Conservation (phyloP, 805 yeast genomes). For the Starmerella vaccinii region DNA sequence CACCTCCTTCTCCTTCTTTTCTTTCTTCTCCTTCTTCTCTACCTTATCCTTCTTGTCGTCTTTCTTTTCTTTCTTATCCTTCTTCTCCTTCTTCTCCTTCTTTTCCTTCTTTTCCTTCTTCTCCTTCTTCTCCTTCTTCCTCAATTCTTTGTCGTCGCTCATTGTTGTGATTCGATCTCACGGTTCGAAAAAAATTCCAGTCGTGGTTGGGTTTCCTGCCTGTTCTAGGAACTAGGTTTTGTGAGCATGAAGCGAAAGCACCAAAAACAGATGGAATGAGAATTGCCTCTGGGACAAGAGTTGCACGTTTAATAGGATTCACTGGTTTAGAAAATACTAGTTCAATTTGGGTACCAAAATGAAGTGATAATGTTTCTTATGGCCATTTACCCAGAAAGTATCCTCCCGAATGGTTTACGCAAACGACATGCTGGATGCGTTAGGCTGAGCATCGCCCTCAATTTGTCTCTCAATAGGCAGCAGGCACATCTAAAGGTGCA, state of each 20-base stretch:
- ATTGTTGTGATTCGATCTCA: conserved; percentile 33
- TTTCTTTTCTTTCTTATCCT: conserved; percentile 24
- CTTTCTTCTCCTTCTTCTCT: conserved; percentile 26
- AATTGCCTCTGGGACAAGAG: no score
- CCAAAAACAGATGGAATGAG: background rate
- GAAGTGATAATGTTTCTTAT: no score
- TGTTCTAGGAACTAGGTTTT: conserved; percentile 3
- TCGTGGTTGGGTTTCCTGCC: conserved; percentile 7
- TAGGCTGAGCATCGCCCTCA: no score
- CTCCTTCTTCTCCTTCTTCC: conserved; percentile 32
- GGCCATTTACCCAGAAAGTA: no score
- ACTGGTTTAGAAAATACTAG: no score
- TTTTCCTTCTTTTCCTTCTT: conserved; percentile 19
- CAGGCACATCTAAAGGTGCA: no score
- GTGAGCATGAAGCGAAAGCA: background rate
- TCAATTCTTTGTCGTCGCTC: conserved; percentile 24
- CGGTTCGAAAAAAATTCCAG: background rate
- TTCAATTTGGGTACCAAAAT: no score
- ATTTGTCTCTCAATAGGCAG: background rate
- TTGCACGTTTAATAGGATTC: no score
- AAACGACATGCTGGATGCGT: no score
- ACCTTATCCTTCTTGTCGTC: conserved; percentile 26
- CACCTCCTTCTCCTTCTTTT: conserved; percentile 28
- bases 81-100: conserved; percentile 6
- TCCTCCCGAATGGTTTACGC: no score